A percentile compares a stretch with the other conserved stretches of the same genome.
These are phyloP conservation scores for Arachis stenosperma DNA, from an alignment of 306 rosid species.

Conservation along the genomic window DNA sequence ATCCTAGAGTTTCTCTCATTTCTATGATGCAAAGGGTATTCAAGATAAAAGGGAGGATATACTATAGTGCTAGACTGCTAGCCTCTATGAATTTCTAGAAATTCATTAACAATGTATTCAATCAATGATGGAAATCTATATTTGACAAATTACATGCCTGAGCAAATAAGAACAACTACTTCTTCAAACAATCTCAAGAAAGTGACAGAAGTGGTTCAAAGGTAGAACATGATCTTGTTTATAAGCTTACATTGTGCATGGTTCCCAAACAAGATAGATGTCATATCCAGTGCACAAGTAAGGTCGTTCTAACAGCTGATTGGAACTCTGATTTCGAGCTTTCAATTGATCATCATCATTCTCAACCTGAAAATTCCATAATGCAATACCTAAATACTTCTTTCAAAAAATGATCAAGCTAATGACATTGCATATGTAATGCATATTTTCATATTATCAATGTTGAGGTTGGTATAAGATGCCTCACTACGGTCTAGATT, in stretches of 20 bases:
- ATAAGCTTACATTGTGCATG: slow-evolving; percentile 82
- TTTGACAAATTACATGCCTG: background rate
- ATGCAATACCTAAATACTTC: slow-evolving; percentile 27
- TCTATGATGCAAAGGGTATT: background rate
- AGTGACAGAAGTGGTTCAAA: slow-evolving; percentile 17
- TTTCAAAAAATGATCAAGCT: slow-evolving; percentile 23
- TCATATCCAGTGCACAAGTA: slow-evolving; percentile 92
- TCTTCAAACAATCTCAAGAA: background rate
- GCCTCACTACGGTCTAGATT: slow-evolving; percentile 28
- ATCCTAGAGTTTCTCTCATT: slow-evolving; percentile 12
- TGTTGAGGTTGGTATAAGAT: slow-evolving; percentile 25
- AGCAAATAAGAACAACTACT: slow-evolving; percentile 14
- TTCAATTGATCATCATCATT: slow-evolving; percentile 49
- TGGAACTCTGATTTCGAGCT: slow-evolving; percentile 36
- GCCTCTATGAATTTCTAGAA: background rate
- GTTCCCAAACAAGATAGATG: slow-evolving; percentile 96
- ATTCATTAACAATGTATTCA: too few relatives aligned
- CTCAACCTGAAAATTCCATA: slow-evolving; percentile 58
- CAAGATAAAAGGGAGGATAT: slow-evolving; percentile 32
- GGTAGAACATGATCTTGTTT: slow-evolving; percentile 21
- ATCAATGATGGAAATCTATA: too few relatives aligned
- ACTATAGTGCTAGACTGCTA: slow-evolving; percentile 8
- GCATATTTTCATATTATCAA: slow-evolving; percentile 26
- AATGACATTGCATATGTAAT: slow-evolving; percentile 25
- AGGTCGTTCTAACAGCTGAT: slow-evolving; percentile 56